Conservation (phyloP, 805 yeast species). For the Candida anglica region DNA sequence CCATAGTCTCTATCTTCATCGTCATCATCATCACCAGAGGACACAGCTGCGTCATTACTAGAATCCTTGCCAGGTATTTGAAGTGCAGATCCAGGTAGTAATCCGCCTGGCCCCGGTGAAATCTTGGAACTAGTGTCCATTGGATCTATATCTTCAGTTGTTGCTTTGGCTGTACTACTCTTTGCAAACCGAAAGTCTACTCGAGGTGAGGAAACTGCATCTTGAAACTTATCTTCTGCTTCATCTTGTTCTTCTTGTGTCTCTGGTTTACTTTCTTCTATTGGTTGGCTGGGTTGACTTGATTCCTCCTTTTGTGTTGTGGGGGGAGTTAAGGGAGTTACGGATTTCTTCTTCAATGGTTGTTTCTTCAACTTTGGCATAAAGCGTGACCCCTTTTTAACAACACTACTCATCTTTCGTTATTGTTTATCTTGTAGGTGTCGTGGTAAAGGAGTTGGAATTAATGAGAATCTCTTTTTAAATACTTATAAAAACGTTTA, state of each 20-base stretch:
- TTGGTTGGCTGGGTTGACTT: neutral
- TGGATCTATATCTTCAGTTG: slow-evolving; percentile 22
- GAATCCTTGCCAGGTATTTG: slow-evolving; percentile 2
- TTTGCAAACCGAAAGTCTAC: slow-evolving; percentile 6
- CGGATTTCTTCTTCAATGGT: slow-evolving; percentile 14
- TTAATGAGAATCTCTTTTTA: too few relatives aligned
- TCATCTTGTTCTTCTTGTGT: neutral
- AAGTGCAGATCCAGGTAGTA: slow-evolving; percentile 3
- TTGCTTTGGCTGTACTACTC: slow-evolving; percentile 2
- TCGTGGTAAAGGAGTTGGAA: too few relatives aligned
- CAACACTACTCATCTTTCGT: slow-evolving; percentile 41
- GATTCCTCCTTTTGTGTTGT: slow-evolving; percentile 9
- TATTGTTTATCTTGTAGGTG: too few relatives aligned
- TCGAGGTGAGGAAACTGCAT: neutral
- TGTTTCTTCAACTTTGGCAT: slow-evolving; percentile 49
- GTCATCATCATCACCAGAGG: neutral
- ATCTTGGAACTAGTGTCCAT: slow-evolving; percentile 10
- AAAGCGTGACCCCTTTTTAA: slow-evolving; percentile 55
- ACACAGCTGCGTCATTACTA: slow-evolving; percentile 6
- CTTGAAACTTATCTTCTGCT: neutral
- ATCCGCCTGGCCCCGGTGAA: slow-evolving; percentile 8
- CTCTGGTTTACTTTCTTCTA: neutral
- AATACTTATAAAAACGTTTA: too few relatives aligned
- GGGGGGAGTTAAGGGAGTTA: slow-evolving; percentile 12
- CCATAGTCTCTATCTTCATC: slow-evolving; percentile 18